phyloP scores from a whole-genome alignment of 139 green algal genomes.

The Tetratostichococcus sp. region DNA sequence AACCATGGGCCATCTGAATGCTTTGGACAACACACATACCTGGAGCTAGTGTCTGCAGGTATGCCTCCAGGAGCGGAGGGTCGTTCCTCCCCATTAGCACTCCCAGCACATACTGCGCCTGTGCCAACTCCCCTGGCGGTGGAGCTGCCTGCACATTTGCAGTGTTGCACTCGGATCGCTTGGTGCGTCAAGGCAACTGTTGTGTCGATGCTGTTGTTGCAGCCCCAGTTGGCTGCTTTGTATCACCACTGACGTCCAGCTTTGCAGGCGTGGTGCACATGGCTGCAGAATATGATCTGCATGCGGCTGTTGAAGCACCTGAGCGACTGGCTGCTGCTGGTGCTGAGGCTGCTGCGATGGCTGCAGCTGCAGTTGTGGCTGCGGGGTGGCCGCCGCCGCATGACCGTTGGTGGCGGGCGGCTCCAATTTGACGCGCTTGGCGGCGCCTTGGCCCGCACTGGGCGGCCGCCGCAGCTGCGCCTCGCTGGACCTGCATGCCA shows the following conservation, averaged over 20 bases:
- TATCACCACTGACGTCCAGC: too few relatives aligned
- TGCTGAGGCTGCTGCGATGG: background rate
- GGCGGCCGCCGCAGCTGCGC: too few relatives aligned
- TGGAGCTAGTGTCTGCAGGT: slow-evolving; percentile 28
- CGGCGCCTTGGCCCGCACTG: background rate
- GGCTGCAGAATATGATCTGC: background rate
- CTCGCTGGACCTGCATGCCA: background rate
- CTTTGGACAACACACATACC: too few relatives aligned
- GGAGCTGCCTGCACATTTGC: background rate
- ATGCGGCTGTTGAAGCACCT: background rate
- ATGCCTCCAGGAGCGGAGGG: slow-evolving; percentile 16
- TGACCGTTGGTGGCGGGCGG: background rate
- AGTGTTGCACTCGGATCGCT: too few relatives aligned
- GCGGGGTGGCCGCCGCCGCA: background rate
- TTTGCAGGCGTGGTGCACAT: too few relatives aligned
- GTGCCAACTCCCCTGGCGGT: slow-evolving; percentile 14
- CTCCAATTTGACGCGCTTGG: background rate
- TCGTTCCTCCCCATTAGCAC: slow-evolving; percentile 25
- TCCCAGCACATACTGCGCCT: slow-evolving; percentile 23
- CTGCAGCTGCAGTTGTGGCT: too few relatives aligned
- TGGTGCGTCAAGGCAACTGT: too few relatives aligned
- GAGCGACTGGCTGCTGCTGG: too few relatives aligned
- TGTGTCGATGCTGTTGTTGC: too few relatives aligned
- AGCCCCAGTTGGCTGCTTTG: too few relatives aligned
- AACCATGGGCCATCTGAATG: too few relatives aligned